Evolutionary conservation across 2,329 filamentous ascomycete species (phyloP).

Genomic region (Fusarium sp.): DNA sequence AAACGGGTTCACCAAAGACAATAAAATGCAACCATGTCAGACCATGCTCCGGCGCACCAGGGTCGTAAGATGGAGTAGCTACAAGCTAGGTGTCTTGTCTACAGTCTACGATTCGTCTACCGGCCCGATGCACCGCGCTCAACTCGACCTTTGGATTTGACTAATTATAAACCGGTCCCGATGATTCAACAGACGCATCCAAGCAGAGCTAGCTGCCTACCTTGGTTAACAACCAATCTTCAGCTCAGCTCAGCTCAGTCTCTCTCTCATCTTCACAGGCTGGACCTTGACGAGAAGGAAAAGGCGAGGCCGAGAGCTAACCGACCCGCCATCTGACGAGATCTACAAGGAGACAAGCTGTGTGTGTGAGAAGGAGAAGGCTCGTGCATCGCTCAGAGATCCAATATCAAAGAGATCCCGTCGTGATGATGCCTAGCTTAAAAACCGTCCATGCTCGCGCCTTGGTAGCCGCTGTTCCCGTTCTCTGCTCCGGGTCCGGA

Average conservation of each 20-base stretch:
- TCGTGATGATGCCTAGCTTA: constrained; percentile 40
- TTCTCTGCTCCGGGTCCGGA: constrained; percentile 26
- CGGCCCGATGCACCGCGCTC: constrained; percentile 47
- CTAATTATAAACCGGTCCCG: constrained; percentile 42
- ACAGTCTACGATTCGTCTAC: constrained; percentile 37
- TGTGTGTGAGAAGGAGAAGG: neutral
- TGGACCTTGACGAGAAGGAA: constrained; percentile 31
- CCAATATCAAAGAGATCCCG: constrained; percentile 7
- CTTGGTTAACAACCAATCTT: neutral
- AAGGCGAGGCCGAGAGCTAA: constrained; percentile 13
- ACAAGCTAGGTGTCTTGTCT: neutral
- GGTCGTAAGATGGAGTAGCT: constrained; percentile 38
- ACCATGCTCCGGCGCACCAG: constrained; percentile 35
- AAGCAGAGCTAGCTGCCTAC: constrained; percentile 14
- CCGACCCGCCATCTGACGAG: constrained; percentile 2
- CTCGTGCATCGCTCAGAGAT: constrained; percentile 3
- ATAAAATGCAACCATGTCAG: constrained; percentile 45
- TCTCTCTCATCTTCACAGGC: constrained; percentile 20
- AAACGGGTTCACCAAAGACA: constrained; percentile 18
- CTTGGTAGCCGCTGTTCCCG: constrained; percentile 20
- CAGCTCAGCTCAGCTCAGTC: constrained; percentile 8
- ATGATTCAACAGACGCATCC: constrained; percentile 24
- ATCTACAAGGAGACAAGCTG: constrained; percentile 7
- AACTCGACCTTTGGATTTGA: constrained; percentile 30
- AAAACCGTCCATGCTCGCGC: constrained; percentile 37